Base-by-base conservation (phyloP, 331 rosid genomes). In the Malus hybrid region DNA sequence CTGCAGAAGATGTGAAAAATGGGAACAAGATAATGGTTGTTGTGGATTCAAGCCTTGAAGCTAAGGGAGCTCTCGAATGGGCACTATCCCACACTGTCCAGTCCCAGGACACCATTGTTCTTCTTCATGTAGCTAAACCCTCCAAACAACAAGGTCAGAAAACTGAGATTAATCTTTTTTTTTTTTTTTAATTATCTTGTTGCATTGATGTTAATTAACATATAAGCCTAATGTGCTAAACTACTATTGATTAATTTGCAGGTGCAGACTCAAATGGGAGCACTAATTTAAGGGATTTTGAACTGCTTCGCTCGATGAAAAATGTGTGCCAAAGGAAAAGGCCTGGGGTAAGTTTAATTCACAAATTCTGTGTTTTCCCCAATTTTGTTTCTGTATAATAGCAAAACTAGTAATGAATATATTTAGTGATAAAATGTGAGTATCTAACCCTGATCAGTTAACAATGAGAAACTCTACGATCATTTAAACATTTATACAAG, bases 11-110 rank as follows among this genome's bases (percentile, higher is more conserved):
- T 22, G 3, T 20, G 63, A 57, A 77, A 63, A 53, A 20, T 20
- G 90, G 93, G 0, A 90, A 92, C 70, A 92, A 85, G 84, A 77
- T 92, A 46, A 90, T 95, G 99, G 87, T 95, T 29, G 90, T 90
- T 65, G 93, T 92, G 71, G 96, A 90, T 85, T 84, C 96, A 6
- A 88, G 88, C 79, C 74, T 80, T 79, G 96, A 95, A 80, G 91
- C 97, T 6, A 75, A 80, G 15, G 96, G 97, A 34, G 96, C 97
- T 73, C 88, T 92, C 63, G 90, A 94, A 33, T 94, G 97, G 99
- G 96, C 96, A 11, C 92, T 95, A 29, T 88, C 97, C 7, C 96
- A 92, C 78, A 82, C 97, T 42, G 83, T 88, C 64, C 97, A 88
- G 66, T 63, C 14, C 52, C 97, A 86, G 52, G 97, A 92, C 42